These are phyloP conservation scores for Alloascoidea hylecoeti DNA, from an alignment of 805 yeast species.

Conservation along the genomic window DNA sequence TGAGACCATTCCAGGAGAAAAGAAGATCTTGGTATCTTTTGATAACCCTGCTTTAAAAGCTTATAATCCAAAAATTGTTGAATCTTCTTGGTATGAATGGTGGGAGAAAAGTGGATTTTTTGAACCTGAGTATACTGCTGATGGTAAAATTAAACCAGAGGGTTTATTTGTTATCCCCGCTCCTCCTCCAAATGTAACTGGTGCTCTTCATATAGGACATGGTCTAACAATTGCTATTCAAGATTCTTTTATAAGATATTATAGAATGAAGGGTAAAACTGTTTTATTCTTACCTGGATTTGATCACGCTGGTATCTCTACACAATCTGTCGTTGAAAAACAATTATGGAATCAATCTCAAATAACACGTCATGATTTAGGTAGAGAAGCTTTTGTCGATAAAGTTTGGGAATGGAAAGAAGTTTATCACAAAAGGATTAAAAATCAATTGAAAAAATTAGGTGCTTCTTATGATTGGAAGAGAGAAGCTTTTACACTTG, in stretches of 20 bases:
- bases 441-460: constrained; percentile 66
- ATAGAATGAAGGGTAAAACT: constrained; percentile 96
- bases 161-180: constrained; percentile 88
- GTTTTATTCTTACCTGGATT: constrained; percentile 90
- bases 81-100: constrained; percentile 96
- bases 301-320: constrained; percentile 98
- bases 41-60: constrained; percentile 93
- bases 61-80: constrained; percentile 84
- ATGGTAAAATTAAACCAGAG: constrained; percentile 66
- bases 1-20: constrained; percentile 76
- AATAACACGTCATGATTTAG: constrained; percentile 87
- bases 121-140: constrained; percentile 67
- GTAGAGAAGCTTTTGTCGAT: constrained; percentile 78
- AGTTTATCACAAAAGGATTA: constrained; percentile 77
- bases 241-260: constrained; percentile 82
- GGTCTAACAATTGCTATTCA: constrained; percentile 93
- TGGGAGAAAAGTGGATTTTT: constrained; percentile 85
- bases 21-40: constrained; percentile 72
- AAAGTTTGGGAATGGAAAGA: constrained; percentile 99
- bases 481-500: constrained; percentile 87
- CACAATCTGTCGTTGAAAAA: constrained; percentile 96
- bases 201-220: constrained; percentile 97
- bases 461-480: constrained; percentile 98
- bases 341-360: constrained; percentile 80
- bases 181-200: constrained; percentile 99